These are phyloP conservation scores for Rhodamnia rubescens DNA, from an alignment of 345 rosid genomes.

Conservation along the genomic window DNA sequence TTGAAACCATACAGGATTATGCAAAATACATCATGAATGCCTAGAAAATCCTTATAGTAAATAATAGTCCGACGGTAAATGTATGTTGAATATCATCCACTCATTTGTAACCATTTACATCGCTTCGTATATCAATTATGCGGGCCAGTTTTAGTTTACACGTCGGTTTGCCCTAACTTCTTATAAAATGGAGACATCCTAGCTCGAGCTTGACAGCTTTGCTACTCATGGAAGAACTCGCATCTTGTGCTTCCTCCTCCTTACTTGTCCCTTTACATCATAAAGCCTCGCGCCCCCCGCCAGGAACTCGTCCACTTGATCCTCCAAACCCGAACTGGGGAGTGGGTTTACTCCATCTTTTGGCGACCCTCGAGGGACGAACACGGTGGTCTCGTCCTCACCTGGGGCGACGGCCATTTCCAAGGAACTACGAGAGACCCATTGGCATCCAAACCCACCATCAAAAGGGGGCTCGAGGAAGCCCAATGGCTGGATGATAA, in stretches of 20 bases:
- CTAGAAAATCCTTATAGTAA: neutral
- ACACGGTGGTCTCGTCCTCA: slow-evolving; percentile 3
- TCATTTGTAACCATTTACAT: neutral
- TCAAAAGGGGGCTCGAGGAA: neutral
- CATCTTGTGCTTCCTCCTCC: neutral
- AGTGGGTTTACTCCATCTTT: slow-evolving; percentile 14
- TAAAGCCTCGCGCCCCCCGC: neutral
- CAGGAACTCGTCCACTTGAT: slow-evolving; percentile 1
- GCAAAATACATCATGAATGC: neutral
- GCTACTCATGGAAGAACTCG: neutral
- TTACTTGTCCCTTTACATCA: neutral
- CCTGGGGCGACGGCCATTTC: slow-evolving; percentile 14
- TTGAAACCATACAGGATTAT: neutral
- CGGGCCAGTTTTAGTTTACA: neutral
- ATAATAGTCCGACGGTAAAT: neutral
- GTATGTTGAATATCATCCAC: neutral
- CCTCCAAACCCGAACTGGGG: neutral
- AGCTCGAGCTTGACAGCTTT: neutral
- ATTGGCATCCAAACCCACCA: neutral
- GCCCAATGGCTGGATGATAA: neutral
- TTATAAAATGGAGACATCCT: neutral
- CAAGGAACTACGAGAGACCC: neutral
- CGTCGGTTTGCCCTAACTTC: neutral
- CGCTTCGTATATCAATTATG: neutral
- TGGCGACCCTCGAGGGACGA: slow-evolving; percentile 7